A percentile compares a stretch with the other conserved stretches of the same genome.
Conservation (phyloP, 805 yeast species). For the Candida insectalens region DNA sequence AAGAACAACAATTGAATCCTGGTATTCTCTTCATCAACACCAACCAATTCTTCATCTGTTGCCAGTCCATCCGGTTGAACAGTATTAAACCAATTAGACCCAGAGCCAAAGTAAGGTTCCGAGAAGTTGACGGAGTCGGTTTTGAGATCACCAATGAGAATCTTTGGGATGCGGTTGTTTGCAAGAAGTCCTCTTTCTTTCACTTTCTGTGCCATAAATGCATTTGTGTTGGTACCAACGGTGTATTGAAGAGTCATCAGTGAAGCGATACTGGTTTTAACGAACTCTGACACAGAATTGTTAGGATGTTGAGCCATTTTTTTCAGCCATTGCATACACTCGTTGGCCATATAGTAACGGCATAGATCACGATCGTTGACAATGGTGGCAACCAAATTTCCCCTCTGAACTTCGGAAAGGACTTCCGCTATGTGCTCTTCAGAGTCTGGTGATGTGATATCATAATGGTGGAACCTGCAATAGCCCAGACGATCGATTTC, state of each 20-base stretch:
- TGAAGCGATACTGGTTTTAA: too few species aligned
- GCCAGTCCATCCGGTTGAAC: too few species aligned
- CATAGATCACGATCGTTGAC: slow-evolving; percentile 39
- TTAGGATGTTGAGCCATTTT: slow-evolving; percentile 30
- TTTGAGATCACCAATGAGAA: too few species aligned
- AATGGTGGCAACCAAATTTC: slow-evolving; percentile 49
- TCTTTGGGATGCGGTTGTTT: neutral
- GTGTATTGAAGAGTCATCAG: too few species aligned
- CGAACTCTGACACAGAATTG: slow-evolving; percentile 25
- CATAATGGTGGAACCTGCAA: neutral
- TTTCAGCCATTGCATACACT: slow-evolving; percentile 42
- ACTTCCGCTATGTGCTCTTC: slow-evolving; percentile 5
- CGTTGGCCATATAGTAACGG: slow-evolving; percentile 36
- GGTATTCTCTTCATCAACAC: slow-evolving; percentile 18
- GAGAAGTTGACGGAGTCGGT: too few species aligned
- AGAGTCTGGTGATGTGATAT: slow-evolving; percentile 13
- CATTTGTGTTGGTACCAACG: too few species aligned
- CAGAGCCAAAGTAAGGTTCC: too few species aligned
- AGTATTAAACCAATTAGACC: too few species aligned
- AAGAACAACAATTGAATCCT: slow-evolving; percentile 49
- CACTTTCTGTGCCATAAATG: too few species aligned
- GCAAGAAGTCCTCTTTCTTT: neutral
- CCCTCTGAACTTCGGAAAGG: slow-evolving; percentile 5
- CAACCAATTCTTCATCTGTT: too few species aligned
- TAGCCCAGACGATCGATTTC: slow-evolving; percentile 1